Conservation (phyloP, 1,284 basidiomycete species). For the Sporisorium graminicola region DNA sequence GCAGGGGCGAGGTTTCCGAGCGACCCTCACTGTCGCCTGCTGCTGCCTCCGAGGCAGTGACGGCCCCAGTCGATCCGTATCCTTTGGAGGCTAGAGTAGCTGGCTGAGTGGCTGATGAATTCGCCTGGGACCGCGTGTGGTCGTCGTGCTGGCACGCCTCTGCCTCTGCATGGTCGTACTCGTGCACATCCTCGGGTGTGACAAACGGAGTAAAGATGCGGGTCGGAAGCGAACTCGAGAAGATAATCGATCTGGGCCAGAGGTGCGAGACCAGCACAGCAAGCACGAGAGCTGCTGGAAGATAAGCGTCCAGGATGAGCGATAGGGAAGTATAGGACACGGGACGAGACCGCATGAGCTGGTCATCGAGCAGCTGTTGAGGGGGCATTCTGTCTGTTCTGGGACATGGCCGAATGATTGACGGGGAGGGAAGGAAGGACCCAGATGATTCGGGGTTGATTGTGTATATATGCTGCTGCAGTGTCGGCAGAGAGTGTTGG, state of each 20-base stretch:
- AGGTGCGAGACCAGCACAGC: slow-evolving; percentile 5
- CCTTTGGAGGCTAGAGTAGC: not conserved
- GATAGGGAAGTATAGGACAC: slow-evolving; percentile 10
- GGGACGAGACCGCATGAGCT: not conserved
- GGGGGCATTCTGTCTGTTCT: not conserved
- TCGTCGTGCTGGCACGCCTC: slow-evolving; percentile 11
- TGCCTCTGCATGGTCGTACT: slow-evolving; percentile 25
- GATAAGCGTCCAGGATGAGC: slow-evolving; percentile 29
- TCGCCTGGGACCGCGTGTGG: not conserved
- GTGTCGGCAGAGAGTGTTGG: not conserved
- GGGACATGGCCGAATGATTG: not conserved
- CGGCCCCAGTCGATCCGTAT: slow-evolving; percentile 9
- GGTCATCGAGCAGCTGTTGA: slow-evolving; percentile 13
- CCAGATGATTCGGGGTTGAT: not conserved
- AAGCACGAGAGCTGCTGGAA: slow-evolving; percentile 18
- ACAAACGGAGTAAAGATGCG: slow-evolving; percentile 27
- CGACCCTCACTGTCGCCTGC: not conserved
- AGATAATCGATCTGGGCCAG: slow-evolving; percentile 9
- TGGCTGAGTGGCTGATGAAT: not conserved
- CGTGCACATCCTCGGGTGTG: slow-evolving; percentile 29
- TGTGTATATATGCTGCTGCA: not conserved
- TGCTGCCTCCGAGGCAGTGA: not conserved
- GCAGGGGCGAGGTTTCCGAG: slow-evolving; percentile 30
- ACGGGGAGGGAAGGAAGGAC: not conserved
- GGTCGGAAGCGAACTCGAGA: slow-evolving; percentile 5